A percentile compares a stretch with the other conserved stretches of the same genome.
Evolutionary conservation across 805 yeast genomes (phyloP).

Genomic region (Wickerhamomyces strasburgensis): DNA sequence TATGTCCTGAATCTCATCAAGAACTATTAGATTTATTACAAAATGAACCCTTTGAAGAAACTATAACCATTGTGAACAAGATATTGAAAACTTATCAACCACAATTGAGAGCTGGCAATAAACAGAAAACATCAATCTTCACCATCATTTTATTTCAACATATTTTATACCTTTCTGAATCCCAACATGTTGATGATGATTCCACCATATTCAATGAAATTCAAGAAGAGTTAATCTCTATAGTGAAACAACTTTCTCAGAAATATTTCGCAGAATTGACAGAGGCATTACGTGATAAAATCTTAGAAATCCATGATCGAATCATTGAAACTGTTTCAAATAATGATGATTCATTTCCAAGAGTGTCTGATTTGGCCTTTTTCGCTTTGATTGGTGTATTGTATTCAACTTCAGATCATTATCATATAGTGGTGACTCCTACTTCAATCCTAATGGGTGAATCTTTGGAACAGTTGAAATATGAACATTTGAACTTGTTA

Average conservation of each 20-base stretch:
- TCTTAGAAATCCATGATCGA: constrained; percentile 51
- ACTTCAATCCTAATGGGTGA: constrained; percentile 69
- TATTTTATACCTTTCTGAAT: constrained; percentile 43
- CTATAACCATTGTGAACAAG: constrained; percentile 44
- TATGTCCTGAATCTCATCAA: constrained; percentile 46
- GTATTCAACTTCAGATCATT: constrained; percentile 93
- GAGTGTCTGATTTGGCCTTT: constrained; percentile 55
- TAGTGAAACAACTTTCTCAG: constrained; percentile 56
- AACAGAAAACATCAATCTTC: constrained; percentile 62
- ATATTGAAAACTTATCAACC: constrained; percentile 67
- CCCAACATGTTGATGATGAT: constrained; percentile 29
- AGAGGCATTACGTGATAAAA: constrained; percentile 51
- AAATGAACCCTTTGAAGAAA: constrained; percentile 34
- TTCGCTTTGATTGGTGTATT: constrained; percentile 68
- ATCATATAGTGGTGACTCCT: constrained; percentile 88
- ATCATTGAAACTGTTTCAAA: constrained; percentile 30
- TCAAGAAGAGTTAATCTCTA: constrained; percentile 39
- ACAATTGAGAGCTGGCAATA: constrained; percentile 74
- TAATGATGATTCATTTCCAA: constrained; percentile 31
- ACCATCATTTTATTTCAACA: constrained; percentile 62
- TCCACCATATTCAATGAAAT: constrained; percentile 28
- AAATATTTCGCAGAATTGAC: constrained; percentile 62
- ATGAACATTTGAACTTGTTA: constrained; percentile 35
- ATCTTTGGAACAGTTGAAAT: constrained; percentile 50
- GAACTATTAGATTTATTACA: constrained; percentile 36